Base-by-base conservation (phyloP, 306 rosid genomes). In the Lathyrus aphaca region DNA sequence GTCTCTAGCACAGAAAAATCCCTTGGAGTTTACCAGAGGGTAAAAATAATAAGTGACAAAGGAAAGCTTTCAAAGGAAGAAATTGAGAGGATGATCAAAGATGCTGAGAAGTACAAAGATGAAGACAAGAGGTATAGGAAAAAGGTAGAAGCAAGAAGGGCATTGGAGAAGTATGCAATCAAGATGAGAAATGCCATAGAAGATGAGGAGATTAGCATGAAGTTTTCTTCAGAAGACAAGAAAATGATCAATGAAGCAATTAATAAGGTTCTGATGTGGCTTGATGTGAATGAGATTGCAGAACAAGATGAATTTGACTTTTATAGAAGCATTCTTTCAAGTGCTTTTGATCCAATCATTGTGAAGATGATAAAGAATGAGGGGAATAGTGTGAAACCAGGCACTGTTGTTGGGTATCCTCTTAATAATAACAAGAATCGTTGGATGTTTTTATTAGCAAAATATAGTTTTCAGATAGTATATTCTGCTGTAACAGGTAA, bases 161-260 rank as follows among this genome's bases (percentile, higher is more conserved):
- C 90, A 0, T 70, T 89, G 80, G 96, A 86, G 87, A 81, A 83
- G 75, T 87, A 86, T 0, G 72, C 96, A 0, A 84, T 86, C 82
- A 86, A 84, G 80, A 86, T 89, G 86, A 83, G 96, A 81, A 89
- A 89, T 44, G 80, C 90, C 0, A 54, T 89, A 7, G 83, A 83
- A 60, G 92, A 81, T 19, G 91, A 86, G 83, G 83, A 86, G 83
- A 86, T 89, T 0, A 88, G 81, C 0, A 89, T 80, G 32, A 86
- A 86, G 70, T 82, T 88, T 32, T 60, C 76, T 3, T 79, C 83
- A 5, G 79, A 80, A 0, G 95, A 88, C 65, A 88, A 88, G 89
- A 84, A 82, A 81, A 84, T 71, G 86, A 86, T 88, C 0, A 91
- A 86, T 44, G 89, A 88, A 8, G 87, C 89, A 3, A 81, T 88